A percentile compares a stretch with the other conserved stretches of the same genome.
These are phyloP conservation scores for Boletales sp. DNA, from an alignment of 768 basidiomycete species.

Conservation along the genomic window DNA sequence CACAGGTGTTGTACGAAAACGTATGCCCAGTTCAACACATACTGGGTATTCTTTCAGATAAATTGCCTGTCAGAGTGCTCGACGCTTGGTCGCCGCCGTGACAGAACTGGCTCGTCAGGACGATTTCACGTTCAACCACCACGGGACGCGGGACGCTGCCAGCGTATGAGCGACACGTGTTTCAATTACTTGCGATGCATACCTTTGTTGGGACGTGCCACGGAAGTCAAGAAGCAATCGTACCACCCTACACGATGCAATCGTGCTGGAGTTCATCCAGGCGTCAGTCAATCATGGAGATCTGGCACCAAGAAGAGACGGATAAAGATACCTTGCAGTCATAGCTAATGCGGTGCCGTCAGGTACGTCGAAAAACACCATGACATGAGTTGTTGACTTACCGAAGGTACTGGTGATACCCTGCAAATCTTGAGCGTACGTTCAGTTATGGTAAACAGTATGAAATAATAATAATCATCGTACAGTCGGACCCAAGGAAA, in stretches of 20 bases:
- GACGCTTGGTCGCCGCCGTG: too few relatives aligned
- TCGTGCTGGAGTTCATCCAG: conserved; percentile 6
- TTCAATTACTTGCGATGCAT: too few relatives aligned
- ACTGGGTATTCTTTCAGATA: too few relatives aligned
- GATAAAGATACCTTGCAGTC: conserved; percentile 8
- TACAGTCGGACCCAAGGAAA: conserved; percentile 8
- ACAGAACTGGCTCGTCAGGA: too few relatives aligned
- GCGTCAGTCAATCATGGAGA: background rate
- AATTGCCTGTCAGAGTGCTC: too few relatives aligned
- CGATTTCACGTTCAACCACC: too few relatives aligned
- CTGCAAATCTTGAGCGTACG: conserved; percentile 1
- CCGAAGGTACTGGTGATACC: conserved; percentile 5
- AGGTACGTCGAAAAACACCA: background rate
- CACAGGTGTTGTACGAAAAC: too few relatives aligned
- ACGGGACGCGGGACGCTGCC: too few relatives aligned
- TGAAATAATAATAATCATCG: background rate
- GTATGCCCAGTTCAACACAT: too few relatives aligned
- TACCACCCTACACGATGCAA: conserved; percentile 8
- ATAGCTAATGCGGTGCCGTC: conserved; percentile 4
- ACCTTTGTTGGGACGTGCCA: too few relatives aligned
- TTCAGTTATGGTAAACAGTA: background rate
- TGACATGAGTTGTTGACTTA: background rate
- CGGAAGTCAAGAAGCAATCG: too few relatives aligned
- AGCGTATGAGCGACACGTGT: too few relatives aligned
- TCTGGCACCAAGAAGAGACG: background rate